phyloP scores from a whole-genome alignment of 495 filamentous ascomycete species.

The Lasiosphaeris hirsuta region DNA sequence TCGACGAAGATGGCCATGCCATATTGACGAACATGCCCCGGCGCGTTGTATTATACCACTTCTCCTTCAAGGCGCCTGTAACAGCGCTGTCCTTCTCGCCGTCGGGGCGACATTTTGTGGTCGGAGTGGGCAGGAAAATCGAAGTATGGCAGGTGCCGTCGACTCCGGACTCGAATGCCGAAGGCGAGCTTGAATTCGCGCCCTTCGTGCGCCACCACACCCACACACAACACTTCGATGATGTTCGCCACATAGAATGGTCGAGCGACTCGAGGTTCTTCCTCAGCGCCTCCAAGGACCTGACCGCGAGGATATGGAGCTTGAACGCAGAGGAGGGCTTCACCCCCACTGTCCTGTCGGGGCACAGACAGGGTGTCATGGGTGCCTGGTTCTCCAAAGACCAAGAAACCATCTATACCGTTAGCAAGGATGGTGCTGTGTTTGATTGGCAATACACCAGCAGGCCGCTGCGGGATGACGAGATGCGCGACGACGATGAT shows the following conservation, averaged over 20 bases:
- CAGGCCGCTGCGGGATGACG: slow-evolving; percentile 55
- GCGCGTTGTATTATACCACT: slow-evolving; percentile 82
- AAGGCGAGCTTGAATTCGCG: slow-evolving; percentile 89
- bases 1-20: slow-evolving; percentile 91
- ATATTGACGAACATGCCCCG: slow-evolving; percentile 88
- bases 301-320: slow-evolving; percentile 94
- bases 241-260: slow-evolving; percentile 83
- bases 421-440: slow-evolving; percentile 56
- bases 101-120: slow-evolving; percentile 84
- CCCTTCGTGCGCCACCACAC: slow-evolving; percentile 86
- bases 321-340: slow-evolving; percentile 83
- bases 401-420: slow-evolving; percentile 66
- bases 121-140: slow-evolving; percentile 75
- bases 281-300: slow-evolving; percentile 82
- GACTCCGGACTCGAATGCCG: slow-evolving; percentile 68
- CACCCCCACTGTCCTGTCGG: slow-evolving; percentile 80
- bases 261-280: slow-evolving; percentile 94
- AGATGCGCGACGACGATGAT: slow-evolving; percentile 58
- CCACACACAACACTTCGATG: slow-evolving; percentile 84
- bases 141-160: slow-evolving; percentile 96
- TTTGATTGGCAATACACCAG: slow-evolving; percentile 65
- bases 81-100: slow-evolving; percentile 88
- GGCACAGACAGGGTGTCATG: slow-evolving; percentile 81
- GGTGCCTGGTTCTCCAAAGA: slow-evolving; percentile 91
- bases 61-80: slow-evolving; percentile 82